Conservation (phyloP, 1,284 basidiomycete genomes). For the Puccinia hordei region DNA sequence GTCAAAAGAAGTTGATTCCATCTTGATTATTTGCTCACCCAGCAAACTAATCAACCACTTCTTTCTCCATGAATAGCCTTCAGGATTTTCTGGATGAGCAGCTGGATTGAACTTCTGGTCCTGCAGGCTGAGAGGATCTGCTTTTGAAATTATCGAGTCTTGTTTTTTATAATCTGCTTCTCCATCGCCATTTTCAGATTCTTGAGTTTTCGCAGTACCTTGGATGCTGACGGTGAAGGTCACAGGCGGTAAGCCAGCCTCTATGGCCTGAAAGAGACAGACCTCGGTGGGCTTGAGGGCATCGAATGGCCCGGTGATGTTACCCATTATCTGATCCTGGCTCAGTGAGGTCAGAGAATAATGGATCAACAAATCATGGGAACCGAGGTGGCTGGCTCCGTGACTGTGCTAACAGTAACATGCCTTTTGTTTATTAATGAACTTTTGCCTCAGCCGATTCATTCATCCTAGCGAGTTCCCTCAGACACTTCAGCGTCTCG, state of each 20-base stretch:
- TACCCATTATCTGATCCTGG: neutral
- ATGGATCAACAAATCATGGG: neutral
- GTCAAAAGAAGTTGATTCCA: neutral
- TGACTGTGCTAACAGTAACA: neutral
- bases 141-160: neutral
- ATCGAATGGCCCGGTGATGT: neutral
- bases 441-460: neutral
- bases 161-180: neutral
- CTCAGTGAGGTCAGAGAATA: neutral
- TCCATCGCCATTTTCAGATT: neutral
- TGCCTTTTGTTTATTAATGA: neutral
- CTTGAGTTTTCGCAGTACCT: neutral
- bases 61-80: conserved; percentile 6
- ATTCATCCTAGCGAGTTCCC: neutral
- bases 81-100: neutral
- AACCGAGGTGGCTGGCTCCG: neutral
- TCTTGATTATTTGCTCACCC: conserved; percentile 4
- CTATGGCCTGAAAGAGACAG: neutral
- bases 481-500: conserved; percentile 2
- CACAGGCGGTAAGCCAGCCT: neutral
- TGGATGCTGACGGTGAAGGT: neutral
- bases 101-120: neutral
- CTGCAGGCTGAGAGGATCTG: too few relatives aligned
- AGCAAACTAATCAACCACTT: conserved; percentile 27
- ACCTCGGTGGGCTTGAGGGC: neutral